These are phyloP conservation scores for Hemileccinum impolitum DNA, from an alignment of 768 basidiomycete genomes.

Conservation along the genomic window DNA sequence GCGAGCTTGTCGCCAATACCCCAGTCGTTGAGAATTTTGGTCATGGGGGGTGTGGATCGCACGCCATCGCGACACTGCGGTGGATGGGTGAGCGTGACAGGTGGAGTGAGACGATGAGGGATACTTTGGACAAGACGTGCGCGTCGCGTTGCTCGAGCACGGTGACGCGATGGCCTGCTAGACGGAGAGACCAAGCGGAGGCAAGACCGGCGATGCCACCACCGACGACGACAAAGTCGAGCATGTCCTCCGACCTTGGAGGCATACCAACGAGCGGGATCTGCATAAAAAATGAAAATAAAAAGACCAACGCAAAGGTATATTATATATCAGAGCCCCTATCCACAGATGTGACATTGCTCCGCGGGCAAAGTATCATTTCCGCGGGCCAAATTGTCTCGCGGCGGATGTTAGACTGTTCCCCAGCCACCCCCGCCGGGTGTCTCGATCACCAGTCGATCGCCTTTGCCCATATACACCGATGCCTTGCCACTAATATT, in stretches of 20 bases:
- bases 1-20: conserved; percentile 44
- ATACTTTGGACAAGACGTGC: conserved; percentile 37
- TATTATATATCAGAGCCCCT: too few relatives aligned
- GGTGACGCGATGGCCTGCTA: conserved; percentile 53
- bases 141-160: conserved; percentile 48
- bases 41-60: conserved; percentile 56
- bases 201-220: conserved; percentile 49
- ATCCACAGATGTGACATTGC: too few relatives aligned
- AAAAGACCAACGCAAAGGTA: too few relatives aligned
- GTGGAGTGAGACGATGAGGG: background rate
- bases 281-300: too few relatives aligned
- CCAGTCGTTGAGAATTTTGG: conserved; percentile 51
- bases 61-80: conserved; percentile 35
- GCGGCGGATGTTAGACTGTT: too few relatives aligned
- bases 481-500: conserved; percentile 91
- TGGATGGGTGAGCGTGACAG: background rate
- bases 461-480: conserved; percentile 85
- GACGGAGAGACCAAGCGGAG: conserved; percentile 48
- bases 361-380: too few relatives aligned
- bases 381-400: too few relatives aligned
- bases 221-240: conserved; percentile 24
- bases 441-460: conserved; percentile 76
- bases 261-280: conserved; percentile 5
- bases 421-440: conserved; percentile 94
- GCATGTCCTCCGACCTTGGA: conserved; percentile 10